phyloP scores from a whole-genome alignment of 2,329 filamentous ascomycete genomes.

The Plectosphaerella sp. region DNA sequence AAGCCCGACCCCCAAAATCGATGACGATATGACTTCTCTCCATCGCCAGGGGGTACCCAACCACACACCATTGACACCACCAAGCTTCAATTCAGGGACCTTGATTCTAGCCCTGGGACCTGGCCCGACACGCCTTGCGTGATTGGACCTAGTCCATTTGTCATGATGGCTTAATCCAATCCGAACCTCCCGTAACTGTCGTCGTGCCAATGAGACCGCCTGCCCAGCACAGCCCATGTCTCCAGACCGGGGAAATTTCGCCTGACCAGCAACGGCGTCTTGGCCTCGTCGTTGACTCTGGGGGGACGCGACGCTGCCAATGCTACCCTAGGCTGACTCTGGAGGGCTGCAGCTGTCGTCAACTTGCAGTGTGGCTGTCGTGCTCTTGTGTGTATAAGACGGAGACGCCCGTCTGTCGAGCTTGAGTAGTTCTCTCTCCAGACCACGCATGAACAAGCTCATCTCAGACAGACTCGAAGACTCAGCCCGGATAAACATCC shows the following conservation, averaged over 20 bases:
- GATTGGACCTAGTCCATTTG: not conserved
- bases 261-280: not conserved
- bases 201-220: not conserved
- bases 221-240: not conserved
- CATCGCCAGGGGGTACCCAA: not conserved
- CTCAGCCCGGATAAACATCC: not conserved
- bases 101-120: not conserved
- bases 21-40: not conserved
- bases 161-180: not conserved
- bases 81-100: not conserved
- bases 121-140: not conserved
- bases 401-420: not conserved
- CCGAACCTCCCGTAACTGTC: not conserved
- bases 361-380: not conserved
- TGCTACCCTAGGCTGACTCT: not conserved
- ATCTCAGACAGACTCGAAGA: not conserved
- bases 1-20: not conserved
- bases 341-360: not conserved
- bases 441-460: not conserved
- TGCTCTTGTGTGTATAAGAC: too few species aligned
- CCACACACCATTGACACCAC: not conserved
- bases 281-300: conserved; percentile 2
- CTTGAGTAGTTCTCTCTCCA: not conserved
- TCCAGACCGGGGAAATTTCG: not conserved
- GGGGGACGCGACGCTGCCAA: not conserved